Conservation (phyloP, 176 grass and related monocot genomes). For the Sorghum bicolor region Sorghum_bicolor_NCBIv3 NC_012871.2:67350001-67350500, state of each 20-base stretch:
- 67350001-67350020: neutral
- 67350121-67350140: no score
- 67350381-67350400: neutral
- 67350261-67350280: constrained; percentile 16
- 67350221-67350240: neutral
- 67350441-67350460: constrained; percentile 22
- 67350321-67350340: constrained; percentile 2
- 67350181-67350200: constrained; percentile 3
- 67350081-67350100: constrained; percentile 11
- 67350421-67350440: constrained; percentile 16
- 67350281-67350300: constrained; percentile 11
- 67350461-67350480: constrained; percentile 5
- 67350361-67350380: neutral
- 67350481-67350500: constrained; percentile 30
- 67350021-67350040: constrained; percentile 25
- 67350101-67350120: constrained; percentile 5
- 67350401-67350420: constrained; percentile 12
- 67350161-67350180: constrained; percentile 13
- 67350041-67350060: constrained; percentile 20
- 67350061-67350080: constrained; percentile 37
- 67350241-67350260: constrained; percentile 1
- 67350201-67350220: constrained; percentile 1
- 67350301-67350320: constrained; percentile 39
- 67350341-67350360: constrained; percentile 25
- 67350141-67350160: constrained; percentile 31